Conservation (phyloP, 768 basidiomycete genomes). For the Calocybe gangraenosa region DNA sequence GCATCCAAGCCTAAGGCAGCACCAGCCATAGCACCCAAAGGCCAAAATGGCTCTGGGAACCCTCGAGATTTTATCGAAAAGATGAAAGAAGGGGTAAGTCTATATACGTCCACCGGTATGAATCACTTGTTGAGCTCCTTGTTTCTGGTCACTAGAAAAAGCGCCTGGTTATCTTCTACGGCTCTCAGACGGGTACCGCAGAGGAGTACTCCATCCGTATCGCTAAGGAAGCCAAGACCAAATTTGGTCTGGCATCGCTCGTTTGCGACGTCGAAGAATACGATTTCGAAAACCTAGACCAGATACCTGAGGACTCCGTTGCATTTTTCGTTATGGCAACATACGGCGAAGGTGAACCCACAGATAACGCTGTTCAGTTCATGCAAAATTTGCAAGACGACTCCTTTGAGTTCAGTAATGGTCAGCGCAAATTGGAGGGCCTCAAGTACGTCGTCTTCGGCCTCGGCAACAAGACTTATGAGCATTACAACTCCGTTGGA, state of each 20-base stretch:
- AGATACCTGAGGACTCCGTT: conserved; percentile 80
- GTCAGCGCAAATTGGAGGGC: conserved; percentile 68
- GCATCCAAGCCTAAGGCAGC: conserved; percentile 58
- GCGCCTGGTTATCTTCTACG: conserved; percentile 95
- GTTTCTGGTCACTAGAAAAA: conserved; percentile 79
- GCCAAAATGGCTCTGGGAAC: conserved; percentile 69
- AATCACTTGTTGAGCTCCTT: not conserved
- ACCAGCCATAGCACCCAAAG: conserved; percentile 38
- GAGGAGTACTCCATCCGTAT: conserved; percentile 98
- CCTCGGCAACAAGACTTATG: conserved; percentile 91
- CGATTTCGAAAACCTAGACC: conserved; percentile 95
- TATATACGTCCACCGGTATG: not conserved
- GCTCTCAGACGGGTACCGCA: conserved; percentile 97
- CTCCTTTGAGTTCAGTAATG: conserved; percentile 82
- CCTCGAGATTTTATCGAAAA: conserved; percentile 93
- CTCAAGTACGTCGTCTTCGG: conserved; percentile 95
- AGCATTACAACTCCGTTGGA: conserved; percentile 93
- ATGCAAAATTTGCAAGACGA: conserved; percentile 90
- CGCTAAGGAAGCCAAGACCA: conserved; percentile 96
- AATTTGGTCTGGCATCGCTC: conserved; percentile 91
- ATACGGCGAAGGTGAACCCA: conserved; percentile 98
- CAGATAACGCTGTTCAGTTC: conserved; percentile 93
- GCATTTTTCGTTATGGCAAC: conserved; percentile 97
- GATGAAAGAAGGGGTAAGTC: conserved; percentile 82
- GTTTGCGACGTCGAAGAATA: conserved; percentile 99